phyloP scores from a whole-genome alignment of 176 grass and related monocot species.

The Avena eriantha region DNA sequence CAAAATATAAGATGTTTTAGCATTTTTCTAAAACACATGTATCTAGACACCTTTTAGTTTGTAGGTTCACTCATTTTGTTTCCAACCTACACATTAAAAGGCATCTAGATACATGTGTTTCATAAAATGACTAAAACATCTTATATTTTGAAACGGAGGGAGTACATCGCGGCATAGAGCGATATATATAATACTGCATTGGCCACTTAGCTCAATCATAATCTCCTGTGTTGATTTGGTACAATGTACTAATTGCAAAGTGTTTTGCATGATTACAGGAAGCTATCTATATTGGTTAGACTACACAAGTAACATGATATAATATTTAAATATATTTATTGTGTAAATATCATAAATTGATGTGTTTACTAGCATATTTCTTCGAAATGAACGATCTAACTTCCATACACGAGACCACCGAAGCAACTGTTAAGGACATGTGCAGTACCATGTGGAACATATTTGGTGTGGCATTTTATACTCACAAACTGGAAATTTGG shows the following conservation, averaged over 20 bases:
- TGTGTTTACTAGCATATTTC: neutral
- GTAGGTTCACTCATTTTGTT: too few relatives aligned
- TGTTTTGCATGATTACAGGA: conserved; percentile 10
- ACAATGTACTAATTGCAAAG: conserved; percentile 4
- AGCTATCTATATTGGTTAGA: neutral
- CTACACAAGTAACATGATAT: neutral
- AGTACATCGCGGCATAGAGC: neutral
- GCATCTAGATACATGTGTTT: too few relatives aligned
- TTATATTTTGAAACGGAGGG: too few relatives aligned
- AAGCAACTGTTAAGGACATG: neutral
- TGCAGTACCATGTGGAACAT: conserved; percentile 10
- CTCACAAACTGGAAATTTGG: neutral
- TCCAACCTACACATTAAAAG: too few relatives aligned
- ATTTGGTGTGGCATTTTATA: neutral
- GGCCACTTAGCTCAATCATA: conserved; percentile 19
- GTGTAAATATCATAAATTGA: conserved; percentile 9
- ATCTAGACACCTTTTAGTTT: too few relatives aligned
- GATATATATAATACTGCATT: neutral
- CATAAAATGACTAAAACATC: too few relatives aligned
- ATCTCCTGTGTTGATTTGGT: neutral
- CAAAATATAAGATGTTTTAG: too few relatives aligned
- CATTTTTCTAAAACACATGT: too few relatives aligned
- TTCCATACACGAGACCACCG: neutral
- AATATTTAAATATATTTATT: conserved; percentile 9
- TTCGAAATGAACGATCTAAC: neutral